A percentile compares a stretch with the other conserved stretches of the same genome.
These are phyloP conservation scores for Hordeum vulgare DNA, from an alignment of 176 grass and related monocot species.

Conservation along the genomic window MorexV3_pseudomolecules_assembly NC_058519.1:11539725-11540224, in stretches of 20 bases:
- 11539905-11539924: too few relatives aligned
- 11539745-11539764: background rate
- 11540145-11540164: background rate
- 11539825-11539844: too few relatives aligned
- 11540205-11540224: background rate
- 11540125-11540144: background rate
- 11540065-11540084: background rate
- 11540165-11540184: background rate
- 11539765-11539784: background rate
- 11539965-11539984: background rate
- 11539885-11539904: too few relatives aligned
- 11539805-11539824: too few relatives aligned
- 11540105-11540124: background rate
- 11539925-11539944: background rate
- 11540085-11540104: background rate
- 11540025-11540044: too few relatives aligned
- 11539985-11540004: too few relatives aligned
- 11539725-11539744: background rate
- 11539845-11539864: too few relatives aligned
- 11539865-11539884: too few relatives aligned
- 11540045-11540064: too few relatives aligned
- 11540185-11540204: background rate
- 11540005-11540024: background rate
- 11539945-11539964: too few relatives aligned
- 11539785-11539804: background rate